Evolutionary conservation across 2,329 filamentous ascomycete species (phyloP), one percentile per base, ranked within the genome.

Genomic region (Neurospora sp.): DNA sequence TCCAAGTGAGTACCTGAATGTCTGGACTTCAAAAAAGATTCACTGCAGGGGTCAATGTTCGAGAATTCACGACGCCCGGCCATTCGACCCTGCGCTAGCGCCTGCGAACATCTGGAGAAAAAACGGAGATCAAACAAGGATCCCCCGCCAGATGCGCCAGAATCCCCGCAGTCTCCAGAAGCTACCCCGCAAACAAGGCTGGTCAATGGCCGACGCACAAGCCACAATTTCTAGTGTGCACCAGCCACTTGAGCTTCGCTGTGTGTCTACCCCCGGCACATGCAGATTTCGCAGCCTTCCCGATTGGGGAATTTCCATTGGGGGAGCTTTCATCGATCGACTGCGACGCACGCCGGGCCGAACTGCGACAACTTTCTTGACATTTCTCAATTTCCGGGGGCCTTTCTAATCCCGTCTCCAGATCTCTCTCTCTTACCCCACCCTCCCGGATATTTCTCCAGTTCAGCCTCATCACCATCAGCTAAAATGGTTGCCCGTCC

Each of bases 161-260:
- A n/a, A 19, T 42, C 67, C 42, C 42, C 43, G 42, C 67, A 68
- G 39, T 68, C 46, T 13, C 13, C 46, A 46, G 38, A 58, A 33
- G 19, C 38, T 43, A 67, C 70, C 70, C 72, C 70, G 66, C 73
- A 70, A 67, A 62, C 72, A 71, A 70, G 73, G 73, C 70, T 73
- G 28, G 69, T 68, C 33, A 23, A 67, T 10, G 66, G 38, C 19
- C 58, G 11, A 17, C 9, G 42, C 68, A 70, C 68, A 40, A 70
- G 68, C 68, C 68, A 70, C 68, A 67, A 13, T 28, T 28, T 28
- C 28, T 28, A 42, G 7, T 10, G 13, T 8, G 13, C 52, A 62
- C 52, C 52, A 62, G 52, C 52, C 52, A 62, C 52, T 15, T 5
- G 13, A 62, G 23, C 28, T 28, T 28, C 23, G 23, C 46, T 58